Percentiles rank a stretch among this genome's conserved stretches.
phyloP scores from a whole-genome alignment of 2,329 filamentous ascomycete genomes.

The Xylariaceae sp. region DNA sequence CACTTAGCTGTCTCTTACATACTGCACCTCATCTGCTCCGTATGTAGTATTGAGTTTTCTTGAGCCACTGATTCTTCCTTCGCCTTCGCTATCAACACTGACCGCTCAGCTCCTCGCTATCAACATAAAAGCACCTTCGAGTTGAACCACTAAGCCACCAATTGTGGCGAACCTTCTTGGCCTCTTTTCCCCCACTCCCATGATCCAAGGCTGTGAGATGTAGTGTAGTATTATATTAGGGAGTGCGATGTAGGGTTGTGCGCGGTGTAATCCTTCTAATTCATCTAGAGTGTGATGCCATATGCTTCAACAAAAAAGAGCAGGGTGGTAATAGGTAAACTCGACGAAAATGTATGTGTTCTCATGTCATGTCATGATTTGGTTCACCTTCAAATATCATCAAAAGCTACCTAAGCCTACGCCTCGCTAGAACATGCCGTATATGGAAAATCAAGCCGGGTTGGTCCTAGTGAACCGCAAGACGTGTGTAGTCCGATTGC shows the following conservation, averaged over 20 bases:
- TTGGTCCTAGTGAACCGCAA: conserved; percentile 13
- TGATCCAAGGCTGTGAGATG: neutral
- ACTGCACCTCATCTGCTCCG: too few relatives aligned
- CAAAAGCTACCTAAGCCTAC: conserved; percentile 38
- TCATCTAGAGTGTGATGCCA: conserved; percentile 32
- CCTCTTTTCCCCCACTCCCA: conserved; percentile 1
- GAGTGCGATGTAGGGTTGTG: conserved; percentile 22
- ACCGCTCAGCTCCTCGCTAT: neutral
- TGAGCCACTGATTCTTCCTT: neutral
- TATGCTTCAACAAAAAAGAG: conserved; percentile 16
- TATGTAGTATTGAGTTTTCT: too few relatives aligned
- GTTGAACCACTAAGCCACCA: neutral
- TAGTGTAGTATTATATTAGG: conserved; percentile 30
- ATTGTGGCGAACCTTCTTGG: conserved; percentile 1
- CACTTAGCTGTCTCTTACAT: too few relatives aligned
- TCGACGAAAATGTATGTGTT: conserved; percentile 31
- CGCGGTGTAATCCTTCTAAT: conserved; percentile 31
- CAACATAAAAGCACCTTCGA: too few relatives aligned
- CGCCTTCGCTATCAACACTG: neutral
- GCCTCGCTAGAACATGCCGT: conserved; percentile 40
- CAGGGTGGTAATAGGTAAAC: conserved; percentile 18
- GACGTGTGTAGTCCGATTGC: conserved; percentile 13
- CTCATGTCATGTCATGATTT: conserved; percentile 28
- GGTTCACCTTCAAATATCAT: conserved; percentile 32
- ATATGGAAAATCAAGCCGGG: conserved; percentile 30